A percentile compares a stretch with the other conserved stretches of the same genome.
Conservation (phyloP, 192 early-diverging fungal genomes). For the Dimargaris cristalligena region DNA sequence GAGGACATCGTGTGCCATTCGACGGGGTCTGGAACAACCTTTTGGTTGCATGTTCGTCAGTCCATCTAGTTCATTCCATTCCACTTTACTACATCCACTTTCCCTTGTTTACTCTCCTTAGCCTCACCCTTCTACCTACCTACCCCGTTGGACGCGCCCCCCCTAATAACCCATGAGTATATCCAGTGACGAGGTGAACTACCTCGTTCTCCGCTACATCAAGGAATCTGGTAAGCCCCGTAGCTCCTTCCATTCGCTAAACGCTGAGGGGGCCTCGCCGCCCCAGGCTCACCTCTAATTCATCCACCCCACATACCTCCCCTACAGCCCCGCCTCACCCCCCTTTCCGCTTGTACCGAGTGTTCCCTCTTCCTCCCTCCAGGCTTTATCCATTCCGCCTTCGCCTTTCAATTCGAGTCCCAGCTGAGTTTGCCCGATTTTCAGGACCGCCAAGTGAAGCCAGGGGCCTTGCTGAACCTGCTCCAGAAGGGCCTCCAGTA, state of each 20-base stretch:
- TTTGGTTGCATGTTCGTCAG: too few relatives aligned
- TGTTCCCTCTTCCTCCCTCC: constrained; percentile 7
- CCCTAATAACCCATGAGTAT: constrained; percentile 49
- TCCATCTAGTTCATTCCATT: too few relatives aligned
- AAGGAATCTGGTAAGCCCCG: constrained; percentile 47
- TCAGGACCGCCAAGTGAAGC: constrained; percentile 35
- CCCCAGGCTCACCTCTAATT: too few relatives aligned
- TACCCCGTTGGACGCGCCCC: constrained; percentile 6
- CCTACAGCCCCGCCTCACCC: too few relatives aligned
- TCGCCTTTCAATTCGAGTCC: constrained; percentile 58
- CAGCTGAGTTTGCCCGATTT: constrained; percentile 38
- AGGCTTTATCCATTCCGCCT: constrained; percentile 64
- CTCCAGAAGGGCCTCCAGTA: constrained; percentile 73
- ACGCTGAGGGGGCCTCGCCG: too few relatives aligned
- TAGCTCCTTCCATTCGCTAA: background rate
- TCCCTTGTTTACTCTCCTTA: too few relatives aligned
- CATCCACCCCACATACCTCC: too few relatives aligned
- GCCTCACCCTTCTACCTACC: background rate
- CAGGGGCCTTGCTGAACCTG: constrained; percentile 53
- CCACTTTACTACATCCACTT: too few relatives aligned
- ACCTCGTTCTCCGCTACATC: constrained; percentile 57
- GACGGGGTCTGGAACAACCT: too few relatives aligned
- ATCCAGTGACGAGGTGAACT: constrained; percentile 63
- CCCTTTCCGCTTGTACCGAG: background rate
- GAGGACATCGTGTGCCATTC: too few relatives aligned